Percentiles rank a stretch among this genome's conserved stretches.
Conservation (phyloP, 2,329 filamentous ascomycete genomes). For the Fusarium chlamydosporum region DNA sequence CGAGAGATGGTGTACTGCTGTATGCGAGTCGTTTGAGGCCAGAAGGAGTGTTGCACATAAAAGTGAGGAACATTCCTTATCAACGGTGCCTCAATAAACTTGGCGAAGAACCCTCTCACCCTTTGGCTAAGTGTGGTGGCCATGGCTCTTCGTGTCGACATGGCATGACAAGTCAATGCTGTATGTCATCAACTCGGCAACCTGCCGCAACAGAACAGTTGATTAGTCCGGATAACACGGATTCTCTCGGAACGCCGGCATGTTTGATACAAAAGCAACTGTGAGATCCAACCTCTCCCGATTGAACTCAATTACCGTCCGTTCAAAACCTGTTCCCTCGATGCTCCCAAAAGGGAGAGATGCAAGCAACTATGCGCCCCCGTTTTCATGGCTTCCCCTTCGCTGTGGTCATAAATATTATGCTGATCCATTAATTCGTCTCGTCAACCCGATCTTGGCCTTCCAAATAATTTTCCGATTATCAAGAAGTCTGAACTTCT, state of each 20-base stretch:
- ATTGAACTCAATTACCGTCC: slow-evolving; percentile 37
- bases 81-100: slow-evolving; percentile 1
- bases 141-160: slow-evolving; percentile 1
- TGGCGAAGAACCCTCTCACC: slow-evolving; percentile 2
- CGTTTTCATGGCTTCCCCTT: slow-evolving; percentile 19
- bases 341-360: slow-evolving; percentile 29
- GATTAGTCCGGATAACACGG: slow-evolving; percentile 32
- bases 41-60: slow-evolving; percentile 25
- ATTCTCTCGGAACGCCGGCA: slow-evolving; percentile 39
- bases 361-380: slow-evolving; percentile 34
- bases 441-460: slow-evolving; percentile 29
- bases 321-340: slow-evolving; percentile 15
- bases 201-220: slow-evolving; percentile 15
- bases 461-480: slow-evolving; percentile 1
- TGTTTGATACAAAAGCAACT: slow-evolving; percentile 43
- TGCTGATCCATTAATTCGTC: slow-evolving; percentile 46
- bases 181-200: slow-evolving; percentile 15
- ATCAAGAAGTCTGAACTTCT: slow-evolving; percentile 5
- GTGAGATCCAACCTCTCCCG: slow-evolving; percentile 32
- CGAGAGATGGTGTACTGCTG: slow-evolving; percentile 34
- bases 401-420: slow-evolving; percentile 43
- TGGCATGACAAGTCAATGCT: slow-evolving; percentile 1
- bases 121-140: not conserved
- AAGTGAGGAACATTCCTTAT: slow-evolving; percentile 16
- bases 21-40: slow-evolving; percentile 27